Conservation (phyloP, 192 early-diverging fungal species). For the Coemansia javaensis region DNA sequence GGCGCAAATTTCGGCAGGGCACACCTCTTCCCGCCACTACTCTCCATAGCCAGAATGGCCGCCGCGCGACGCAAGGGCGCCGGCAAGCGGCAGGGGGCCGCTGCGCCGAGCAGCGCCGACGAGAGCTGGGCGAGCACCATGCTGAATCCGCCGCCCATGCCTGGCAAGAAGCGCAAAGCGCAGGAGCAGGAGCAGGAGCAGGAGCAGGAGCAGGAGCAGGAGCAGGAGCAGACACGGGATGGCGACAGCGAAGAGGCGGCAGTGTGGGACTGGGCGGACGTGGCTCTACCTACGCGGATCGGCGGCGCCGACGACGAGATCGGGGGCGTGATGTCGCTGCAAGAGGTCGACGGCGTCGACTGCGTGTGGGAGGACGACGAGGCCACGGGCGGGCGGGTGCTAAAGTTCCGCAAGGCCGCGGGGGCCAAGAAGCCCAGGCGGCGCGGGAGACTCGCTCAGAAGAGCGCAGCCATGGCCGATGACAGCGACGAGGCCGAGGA, state of each 20-base stretch:
- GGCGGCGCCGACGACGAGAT: slow-evolving; percentile 59
- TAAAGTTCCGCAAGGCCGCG: slow-evolving; percentile 58
- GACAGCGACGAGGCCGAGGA: slow-evolving; percentile 8
- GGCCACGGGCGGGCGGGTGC: slow-evolving; percentile 56
- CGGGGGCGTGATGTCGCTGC: slow-evolving; percentile 79
- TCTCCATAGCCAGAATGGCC: too few relatives aligned
- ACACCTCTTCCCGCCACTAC: too few relatives aligned
- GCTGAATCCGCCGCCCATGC: slow-evolving; percentile 47
- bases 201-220: too few relatives aligned
- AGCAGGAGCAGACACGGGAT: too few relatives aligned
- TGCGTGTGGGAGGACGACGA: slow-evolving; percentile 64
- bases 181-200: too few relatives aligned
- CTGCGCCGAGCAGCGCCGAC: neutral
- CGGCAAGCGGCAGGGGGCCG: slow-evolving; percentile 7
- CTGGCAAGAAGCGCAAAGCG: slow-evolving; percentile 1
- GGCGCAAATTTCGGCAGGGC: too few relatives aligned
- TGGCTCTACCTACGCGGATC: slow-evolving; percentile 46
- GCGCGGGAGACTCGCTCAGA: neutral
- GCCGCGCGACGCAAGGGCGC: too few relatives aligned
- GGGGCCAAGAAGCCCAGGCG: slow-evolving; percentile 15
- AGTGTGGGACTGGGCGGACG: slow-evolving; percentile 59
- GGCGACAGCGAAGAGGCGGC: slow-evolving; percentile 12
- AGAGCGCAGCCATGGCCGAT: neutral
- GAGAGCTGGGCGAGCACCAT: slow-evolving; percentile 25
- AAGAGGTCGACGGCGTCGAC: slow-evolving; percentile 83